Evolutionary conservation across 257 asterid genomes (phyloP).

Genomic region (Orobanche coerulescens): DNA sequence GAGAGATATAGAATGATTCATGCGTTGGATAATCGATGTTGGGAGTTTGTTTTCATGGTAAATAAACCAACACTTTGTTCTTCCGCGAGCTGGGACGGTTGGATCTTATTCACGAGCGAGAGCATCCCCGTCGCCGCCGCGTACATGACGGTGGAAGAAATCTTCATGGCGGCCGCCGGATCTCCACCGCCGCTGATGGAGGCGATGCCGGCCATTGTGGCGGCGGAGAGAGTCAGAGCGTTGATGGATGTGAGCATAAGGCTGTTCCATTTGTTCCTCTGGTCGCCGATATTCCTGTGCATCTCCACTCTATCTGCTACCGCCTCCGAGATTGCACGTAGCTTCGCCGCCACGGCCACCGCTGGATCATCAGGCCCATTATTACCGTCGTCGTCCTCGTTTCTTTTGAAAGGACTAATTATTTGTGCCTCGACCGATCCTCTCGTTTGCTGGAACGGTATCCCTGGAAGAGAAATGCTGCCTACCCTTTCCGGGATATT

Average conservation of each 20-base stretch:
- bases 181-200: slow-evolving; percentile 20
- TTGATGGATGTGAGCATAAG: slow-evolving; percentile 44
- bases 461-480: not conserved
- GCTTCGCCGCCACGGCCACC: slow-evolving; percentile 40
- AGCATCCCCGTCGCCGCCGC: slow-evolving; percentile 43
- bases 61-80: no score
- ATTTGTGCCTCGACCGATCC: no score
- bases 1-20: no score
- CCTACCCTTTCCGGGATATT: not conserved
- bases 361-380: slow-evolving; percentile 23
- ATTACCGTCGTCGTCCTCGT: no score
- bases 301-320: slow-evolving; percentile 58
- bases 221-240: slow-evolving; percentile 39
- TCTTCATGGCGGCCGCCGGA: slow-evolving; percentile 30
- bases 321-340: slow-evolving; percentile 43
- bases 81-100: slow-evolving; percentile 70
- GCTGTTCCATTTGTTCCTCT: slow-evolving; percentile 48
- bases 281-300: slow-evolving; percentile 53
- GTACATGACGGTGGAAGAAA: slow-evolving; percentile 36
- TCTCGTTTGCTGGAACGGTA: no score
- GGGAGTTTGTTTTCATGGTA: no score
- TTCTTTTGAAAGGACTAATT: no score
- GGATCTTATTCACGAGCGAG: slow-evolving; percentile 41
- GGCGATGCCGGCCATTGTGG: slow-evolving; percentile 24
- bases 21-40: no score